Conservation (phyloP, 768 basidiomycete species). For the Phanerochaete carnosa region DNA sequence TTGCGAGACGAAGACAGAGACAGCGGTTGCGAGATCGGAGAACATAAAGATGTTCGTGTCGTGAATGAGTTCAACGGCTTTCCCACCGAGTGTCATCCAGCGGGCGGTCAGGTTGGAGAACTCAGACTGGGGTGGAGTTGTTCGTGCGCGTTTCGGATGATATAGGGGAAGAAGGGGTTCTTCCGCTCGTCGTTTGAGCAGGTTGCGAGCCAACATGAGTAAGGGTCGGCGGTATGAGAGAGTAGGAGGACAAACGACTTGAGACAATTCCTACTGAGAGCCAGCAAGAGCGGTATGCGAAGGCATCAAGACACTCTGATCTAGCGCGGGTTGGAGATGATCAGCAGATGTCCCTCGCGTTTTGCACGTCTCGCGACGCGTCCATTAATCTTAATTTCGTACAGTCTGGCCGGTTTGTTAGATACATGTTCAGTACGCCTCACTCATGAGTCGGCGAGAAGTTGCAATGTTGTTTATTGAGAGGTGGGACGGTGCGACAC, state of each 20-base stretch:
- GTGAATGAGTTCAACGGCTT: neutral
- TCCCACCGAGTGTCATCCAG: neutral
- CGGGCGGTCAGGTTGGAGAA: neutral
- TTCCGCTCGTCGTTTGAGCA: conserved; percentile 48
- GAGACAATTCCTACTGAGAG: neutral
- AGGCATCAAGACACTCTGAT: too few species aligned
- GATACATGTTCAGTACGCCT: too few species aligned
- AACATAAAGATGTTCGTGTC: neutral
- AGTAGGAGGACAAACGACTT: neutral
- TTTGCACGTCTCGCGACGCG: too few species aligned
- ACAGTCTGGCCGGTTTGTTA: too few species aligned
- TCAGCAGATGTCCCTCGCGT: too few species aligned
- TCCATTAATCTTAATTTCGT: too few species aligned
- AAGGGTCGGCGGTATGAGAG: neutral
- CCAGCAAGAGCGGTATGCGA: neutral
- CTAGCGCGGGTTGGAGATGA: too few species aligned
- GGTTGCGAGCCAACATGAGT: conserved; percentile 21
- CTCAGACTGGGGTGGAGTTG: neutral
- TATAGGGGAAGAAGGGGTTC: conserved; percentile 45
- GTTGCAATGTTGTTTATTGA: too few species aligned
- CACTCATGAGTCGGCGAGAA: too few species aligned
- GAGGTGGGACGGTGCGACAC: too few species aligned
- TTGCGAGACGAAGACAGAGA: neutral
- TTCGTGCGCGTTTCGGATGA: conserved; percentile 52
- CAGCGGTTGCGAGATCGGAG: neutral